Evolutionary conservation across 306 rosid species (phyloP).

Genomic region (Clitoria ternatea): DNA sequence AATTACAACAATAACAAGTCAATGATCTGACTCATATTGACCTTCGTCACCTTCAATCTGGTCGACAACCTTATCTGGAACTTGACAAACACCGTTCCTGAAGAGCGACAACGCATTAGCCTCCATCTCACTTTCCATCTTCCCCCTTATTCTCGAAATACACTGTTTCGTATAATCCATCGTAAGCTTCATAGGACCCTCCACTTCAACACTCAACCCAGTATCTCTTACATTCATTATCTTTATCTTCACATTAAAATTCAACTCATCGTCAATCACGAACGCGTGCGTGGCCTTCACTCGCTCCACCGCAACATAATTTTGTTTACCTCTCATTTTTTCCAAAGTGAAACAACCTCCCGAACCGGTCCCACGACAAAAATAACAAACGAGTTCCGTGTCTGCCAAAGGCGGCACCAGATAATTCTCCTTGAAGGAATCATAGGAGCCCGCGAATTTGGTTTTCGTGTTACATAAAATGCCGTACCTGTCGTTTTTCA

Average conservation of each 20-base stretch:
- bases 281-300: conserved; percentile 4
- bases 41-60: too few relatives aligned
- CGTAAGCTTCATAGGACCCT: conserved; percentile 2
- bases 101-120: background rate
- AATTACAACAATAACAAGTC: background rate
- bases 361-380: background rate
- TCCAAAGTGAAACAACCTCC: background rate
- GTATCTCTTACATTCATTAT: background rate
- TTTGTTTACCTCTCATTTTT: background rate
- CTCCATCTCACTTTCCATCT: conserved; percentile 14
- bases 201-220: conserved; percentile 18
- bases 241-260: background rate
- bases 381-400: background rate
- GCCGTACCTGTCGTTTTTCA: background rate
- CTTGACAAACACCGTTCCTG: background rate
- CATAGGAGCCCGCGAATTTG: background rate
- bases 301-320: background rate
- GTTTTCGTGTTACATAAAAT: background rate
- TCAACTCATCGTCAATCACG: background rate
- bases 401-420: conserved; percentile 8
- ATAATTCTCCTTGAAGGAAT: conserved; percentile 14
- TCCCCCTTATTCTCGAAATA: background rate
- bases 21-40: background rate
- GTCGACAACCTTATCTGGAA: background rate
- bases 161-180: background rate